phyloP scores from a whole-genome alignment of 495 filamentous ascomycete genomes.

The Xylaria castorea region DNA sequence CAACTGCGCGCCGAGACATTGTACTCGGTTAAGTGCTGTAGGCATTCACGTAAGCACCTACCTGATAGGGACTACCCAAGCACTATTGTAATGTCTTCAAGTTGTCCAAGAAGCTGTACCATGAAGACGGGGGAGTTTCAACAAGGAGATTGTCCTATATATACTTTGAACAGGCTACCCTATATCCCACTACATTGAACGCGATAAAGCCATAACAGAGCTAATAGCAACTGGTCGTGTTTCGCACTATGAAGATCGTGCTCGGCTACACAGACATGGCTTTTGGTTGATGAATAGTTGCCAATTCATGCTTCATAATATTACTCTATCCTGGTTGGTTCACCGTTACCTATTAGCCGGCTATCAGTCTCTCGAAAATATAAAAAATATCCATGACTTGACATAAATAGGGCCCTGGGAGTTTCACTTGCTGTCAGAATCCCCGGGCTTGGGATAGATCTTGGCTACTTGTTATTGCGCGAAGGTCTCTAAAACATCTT shows the following conservation, averaged over 20 bases:
- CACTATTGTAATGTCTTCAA: too few relatives aligned
- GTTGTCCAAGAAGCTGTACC: not conserved
- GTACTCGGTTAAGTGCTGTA: not conserved
- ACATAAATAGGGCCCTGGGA: not conserved
- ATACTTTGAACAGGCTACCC: not conserved
- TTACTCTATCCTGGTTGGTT: not conserved
- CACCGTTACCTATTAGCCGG: not conserved
- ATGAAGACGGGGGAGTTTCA: not conserved
- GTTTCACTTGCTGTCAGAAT: not conserved
- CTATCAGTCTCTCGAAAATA: not conserved
- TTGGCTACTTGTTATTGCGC: not conserved
- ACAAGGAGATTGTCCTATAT: not conserved
- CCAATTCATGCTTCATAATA: not conserved
- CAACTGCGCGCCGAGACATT: not conserved
- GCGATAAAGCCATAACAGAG: not conserved
- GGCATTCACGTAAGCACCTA: too few relatives aligned
- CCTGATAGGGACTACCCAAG: too few relatives aligned
- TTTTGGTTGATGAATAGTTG: not conserved
- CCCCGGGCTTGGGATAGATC: not conserved
- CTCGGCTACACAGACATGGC: not conserved
- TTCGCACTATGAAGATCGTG: not conserved
- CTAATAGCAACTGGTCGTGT: not conserved
- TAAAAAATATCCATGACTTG: not conserved
- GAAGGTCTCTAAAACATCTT: not conserved
- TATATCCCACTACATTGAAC: not conserved